Conservation (phyloP, 169 alveolate species). For the Fabrea salina region DNA sequence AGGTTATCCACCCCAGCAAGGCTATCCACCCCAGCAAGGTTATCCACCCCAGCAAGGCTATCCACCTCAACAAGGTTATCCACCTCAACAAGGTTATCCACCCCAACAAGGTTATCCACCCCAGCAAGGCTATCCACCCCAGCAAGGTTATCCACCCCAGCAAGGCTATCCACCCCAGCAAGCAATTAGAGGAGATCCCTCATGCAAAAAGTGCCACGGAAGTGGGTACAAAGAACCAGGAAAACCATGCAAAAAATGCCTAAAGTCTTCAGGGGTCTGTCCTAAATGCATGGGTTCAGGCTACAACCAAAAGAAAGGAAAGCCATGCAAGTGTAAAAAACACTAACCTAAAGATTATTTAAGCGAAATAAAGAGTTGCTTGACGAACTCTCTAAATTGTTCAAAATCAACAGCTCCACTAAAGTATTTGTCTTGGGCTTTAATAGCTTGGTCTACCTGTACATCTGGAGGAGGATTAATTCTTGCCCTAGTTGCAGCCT, state of each 20-base stretch:
- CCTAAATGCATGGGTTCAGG: not conserved
- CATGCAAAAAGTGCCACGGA: conserved; percentile 20
- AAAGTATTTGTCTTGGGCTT: too few relatives aligned
- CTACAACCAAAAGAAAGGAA: not conserved
- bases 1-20: not conserved
- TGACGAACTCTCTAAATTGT: too few relatives aligned
- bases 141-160: not conserved
- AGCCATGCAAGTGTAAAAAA: not conserved
- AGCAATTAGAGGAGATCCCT: not conserved
- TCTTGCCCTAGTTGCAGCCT: too few relatives aligned
- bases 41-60: conserved; percentile 14
- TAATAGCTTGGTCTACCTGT: too few relatives aligned
- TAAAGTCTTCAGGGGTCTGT: not conserved
- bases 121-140: not conserved
- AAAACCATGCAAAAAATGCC: conserved; percentile 8
- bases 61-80: not conserved
- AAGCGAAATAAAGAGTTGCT: too few relatives aligned
- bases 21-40: not conserved
- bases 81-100: too few relatives aligned
- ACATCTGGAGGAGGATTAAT: too few relatives aligned
- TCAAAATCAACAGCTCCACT: too few relatives aligned
- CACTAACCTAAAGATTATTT: too few relatives aligned
- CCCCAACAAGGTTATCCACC: not conserved
- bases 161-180: not conserved
- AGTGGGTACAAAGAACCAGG: conserved; percentile 9